Conservation (phyloP, 805 yeast genomes). For the Pichia insulana region DNA sequence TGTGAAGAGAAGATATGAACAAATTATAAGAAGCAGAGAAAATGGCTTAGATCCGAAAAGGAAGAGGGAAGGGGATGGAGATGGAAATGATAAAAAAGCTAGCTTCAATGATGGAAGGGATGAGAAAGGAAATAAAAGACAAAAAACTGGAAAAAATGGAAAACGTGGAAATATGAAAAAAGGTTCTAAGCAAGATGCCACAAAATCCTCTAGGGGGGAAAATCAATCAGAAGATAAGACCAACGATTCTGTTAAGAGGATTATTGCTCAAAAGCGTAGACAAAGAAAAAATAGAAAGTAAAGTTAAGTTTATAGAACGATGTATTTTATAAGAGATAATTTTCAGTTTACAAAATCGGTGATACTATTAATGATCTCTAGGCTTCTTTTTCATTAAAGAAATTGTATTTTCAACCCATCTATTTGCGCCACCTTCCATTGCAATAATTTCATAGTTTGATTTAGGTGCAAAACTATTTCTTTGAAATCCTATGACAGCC, state of each 20-base stretch:
- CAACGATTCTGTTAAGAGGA: constrained; percentile 46
- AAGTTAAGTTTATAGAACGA: not conserved
- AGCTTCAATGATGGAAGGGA: constrained; percentile 1
- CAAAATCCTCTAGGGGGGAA: constrained; percentile 1
- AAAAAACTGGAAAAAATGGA: constrained; percentile 5
- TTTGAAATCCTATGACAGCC: constrained; percentile 65
- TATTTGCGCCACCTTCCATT: constrained; percentile 82
- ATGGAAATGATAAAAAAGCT: constrained; percentile 8
- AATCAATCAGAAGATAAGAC: too few relatives aligned
- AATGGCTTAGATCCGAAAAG: constrained; percentile 17
- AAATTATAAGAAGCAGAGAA: constrained; percentile 28
- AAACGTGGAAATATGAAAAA: constrained; percentile 14
- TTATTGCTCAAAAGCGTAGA: constrained; percentile 64
- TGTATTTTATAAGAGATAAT: not conserved
- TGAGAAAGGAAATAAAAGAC: constrained; percentile 20
- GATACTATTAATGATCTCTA: constrained; percentile 44
- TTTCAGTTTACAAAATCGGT: not conserved
- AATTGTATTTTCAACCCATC: constrained; percentile 81
- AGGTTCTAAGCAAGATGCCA: constrained; percentile 8
- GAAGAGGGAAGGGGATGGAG: constrained; percentile 19
- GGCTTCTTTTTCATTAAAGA: constrained; percentile 62
- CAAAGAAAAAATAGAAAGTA: constrained; percentile 35
- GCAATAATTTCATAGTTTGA: constrained; percentile 52
- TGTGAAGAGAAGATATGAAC: constrained; percentile 80
- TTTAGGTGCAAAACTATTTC: constrained; percentile 21